These are phyloP conservation scores for Chlamydomonas sp. DNA, from an alignment of 139 green algal species.

Conservation along the genomic window DNA sequence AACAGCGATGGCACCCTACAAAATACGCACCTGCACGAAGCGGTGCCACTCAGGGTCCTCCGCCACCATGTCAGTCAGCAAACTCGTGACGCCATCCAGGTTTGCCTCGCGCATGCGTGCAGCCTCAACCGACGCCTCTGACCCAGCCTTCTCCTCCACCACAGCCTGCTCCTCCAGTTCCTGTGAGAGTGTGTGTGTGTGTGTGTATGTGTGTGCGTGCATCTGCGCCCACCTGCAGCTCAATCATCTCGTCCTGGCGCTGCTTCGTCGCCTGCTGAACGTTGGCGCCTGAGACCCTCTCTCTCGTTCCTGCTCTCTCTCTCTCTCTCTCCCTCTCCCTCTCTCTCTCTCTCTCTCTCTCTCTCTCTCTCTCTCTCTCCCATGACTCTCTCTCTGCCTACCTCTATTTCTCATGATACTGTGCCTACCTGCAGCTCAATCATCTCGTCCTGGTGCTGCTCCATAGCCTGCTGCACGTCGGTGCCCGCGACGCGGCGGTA, in stretches of 20 bases:
- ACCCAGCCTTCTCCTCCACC: slow-evolving; percentile 39
- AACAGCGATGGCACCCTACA: too few relatives aligned
- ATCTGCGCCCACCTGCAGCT: too few relatives aligned
- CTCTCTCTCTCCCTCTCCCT: too few relatives aligned
- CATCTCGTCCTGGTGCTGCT: slow-evolving; percentile 77
- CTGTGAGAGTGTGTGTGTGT: too few relatives aligned
- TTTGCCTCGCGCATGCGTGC: slow-evolving; percentile 53
- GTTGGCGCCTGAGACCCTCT: too few relatives aligned
- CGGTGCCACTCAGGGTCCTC: slow-evolving; percentile 57
- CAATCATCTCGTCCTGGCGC: slow-evolving; percentile 68
- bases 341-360: too few relatives aligned
- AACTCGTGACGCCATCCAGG: slow-evolving; percentile 54
- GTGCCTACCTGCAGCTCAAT: slow-evolving; percentile 66
- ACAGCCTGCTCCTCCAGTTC: slow-evolving; percentile 59
- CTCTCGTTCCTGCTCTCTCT: too few relatives aligned
- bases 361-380: too few relatives aligned
- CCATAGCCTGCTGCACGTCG: slow-evolving; percentile 50
- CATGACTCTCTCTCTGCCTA: too few relatives aligned
- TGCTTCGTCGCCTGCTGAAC: too few relatives aligned
- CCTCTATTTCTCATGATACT: too few relatives aligned
- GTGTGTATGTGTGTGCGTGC: too few relatives aligned
- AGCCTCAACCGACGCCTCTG: slow-evolving; percentile 37
- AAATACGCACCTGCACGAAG: slow-evolving; percentile 29
- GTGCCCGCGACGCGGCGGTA: slow-evolving; percentile 53
- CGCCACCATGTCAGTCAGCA: slow-evolving; percentile 65